A percentile compares a stretch with the other conserved stretches of the same genome.
phyloP scores from a whole-genome alignment of 768 basidiomycete genomes.

The Sarcomyxa edulis region DNA sequence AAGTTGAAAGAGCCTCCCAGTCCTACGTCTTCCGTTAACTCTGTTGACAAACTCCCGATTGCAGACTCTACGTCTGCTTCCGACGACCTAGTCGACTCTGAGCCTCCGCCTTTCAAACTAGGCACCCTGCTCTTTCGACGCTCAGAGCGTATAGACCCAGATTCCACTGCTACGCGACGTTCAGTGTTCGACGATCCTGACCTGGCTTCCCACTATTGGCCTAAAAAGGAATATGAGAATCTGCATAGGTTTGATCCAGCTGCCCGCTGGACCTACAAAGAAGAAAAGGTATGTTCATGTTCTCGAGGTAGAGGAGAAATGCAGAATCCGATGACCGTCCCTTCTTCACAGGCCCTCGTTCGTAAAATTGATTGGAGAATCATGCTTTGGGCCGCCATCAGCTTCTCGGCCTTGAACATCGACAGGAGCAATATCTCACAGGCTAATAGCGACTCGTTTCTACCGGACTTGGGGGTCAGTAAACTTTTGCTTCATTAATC shows the following conservation, averaged over 20 bases:
- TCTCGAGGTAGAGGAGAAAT: not conserved
- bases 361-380: conserved; percentile 60
- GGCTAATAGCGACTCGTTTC: conserved; percentile 54
- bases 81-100: conserved; percentile 29
- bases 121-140: conserved; percentile 28
- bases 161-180: conserved; percentile 41
- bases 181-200: conserved; percentile 49
- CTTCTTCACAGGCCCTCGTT: conserved; percentile 31
- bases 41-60: no score
- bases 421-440: conserved; percentile 50
- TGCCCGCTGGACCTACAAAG: conserved; percentile 55
- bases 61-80: no score
- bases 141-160: conserved; percentile 20
- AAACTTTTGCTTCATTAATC: no score
- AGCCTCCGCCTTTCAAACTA: conserved; percentile 29
- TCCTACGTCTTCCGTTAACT: no score
- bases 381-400: conserved; percentile 50
- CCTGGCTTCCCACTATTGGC: conserved; percentile 41
- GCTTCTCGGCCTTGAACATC: conserved; percentile 52
- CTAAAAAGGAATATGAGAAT: conserved; percentile 48
- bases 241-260: conserved; percentile 49
- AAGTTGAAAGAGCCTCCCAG: no score
- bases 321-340: not conserved
- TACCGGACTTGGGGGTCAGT: conserved; percentile 44
- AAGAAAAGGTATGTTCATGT: conserved; percentile 36